Conservation (phyloP, 2,329 filamentous ascomycete genomes). For the Orbilia oligospora region DNA sequence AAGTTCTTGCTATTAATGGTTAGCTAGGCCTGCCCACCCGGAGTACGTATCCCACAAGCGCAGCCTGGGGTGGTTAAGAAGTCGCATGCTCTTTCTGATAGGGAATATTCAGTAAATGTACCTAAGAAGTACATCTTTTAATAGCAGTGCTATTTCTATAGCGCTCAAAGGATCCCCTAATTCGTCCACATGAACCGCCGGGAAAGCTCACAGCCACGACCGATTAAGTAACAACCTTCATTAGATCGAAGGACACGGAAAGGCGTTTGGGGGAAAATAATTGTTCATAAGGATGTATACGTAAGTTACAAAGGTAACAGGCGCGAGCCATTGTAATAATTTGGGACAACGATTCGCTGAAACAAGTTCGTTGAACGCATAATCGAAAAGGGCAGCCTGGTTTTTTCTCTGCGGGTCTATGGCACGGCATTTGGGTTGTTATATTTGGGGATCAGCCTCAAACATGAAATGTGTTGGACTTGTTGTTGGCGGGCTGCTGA, state of each 20-base stretch:
- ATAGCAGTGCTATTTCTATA: neutral
- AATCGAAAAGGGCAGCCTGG: neutral
- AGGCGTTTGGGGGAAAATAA: slow-evolving; percentile 2
- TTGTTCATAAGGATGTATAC: neutral
- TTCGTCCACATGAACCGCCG: slow-evolving; percentile 27
- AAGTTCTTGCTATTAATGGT: neutral
- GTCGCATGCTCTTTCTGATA: slow-evolving; percentile 1
- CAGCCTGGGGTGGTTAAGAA: neutral
- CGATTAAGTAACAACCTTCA: neutral
- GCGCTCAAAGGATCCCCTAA: slow-evolving; percentile 33
- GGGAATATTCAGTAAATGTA: neutral
- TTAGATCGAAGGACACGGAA: neutral
- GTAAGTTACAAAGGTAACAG: neutral
- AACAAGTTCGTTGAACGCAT: neutral
- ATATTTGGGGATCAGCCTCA: slow-evolving; percentile 45
- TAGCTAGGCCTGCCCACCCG: neutral
- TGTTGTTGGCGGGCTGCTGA: slow-evolving; percentile 30
- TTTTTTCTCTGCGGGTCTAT: slow-evolving; percentile 2
- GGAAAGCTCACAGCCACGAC: slow-evolving; percentile 18
- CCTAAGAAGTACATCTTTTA: slow-evolving; percentile 32
- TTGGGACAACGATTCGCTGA: slow-evolving; percentile 24
- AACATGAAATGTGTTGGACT: slow-evolving; percentile 42
- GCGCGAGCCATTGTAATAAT: neutral
- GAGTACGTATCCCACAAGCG: slow-evolving; percentile 10
- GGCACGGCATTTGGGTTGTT: slow-evolving; percentile 35